Conservation (phyloP, 306 rosid species). For the apple (Malus domestica) region ASM211411v1 NC_041805.1:3293501-3294000, state of each 20-base stretch:
- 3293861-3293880: constrained; percentile 20
- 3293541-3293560: constrained; percentile 24
- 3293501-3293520: constrained; percentile 60
- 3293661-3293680: not conserved
- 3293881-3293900: not conserved
- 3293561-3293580: not conserved
- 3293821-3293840: constrained; percentile 73
- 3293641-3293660: constrained; percentile 19
- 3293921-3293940: not conserved
- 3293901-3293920: too few species aligned
- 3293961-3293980: constrained; percentile 9
- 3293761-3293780: constrained; percentile 72
- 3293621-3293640: not conserved
- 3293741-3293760: constrained; percentile 65
- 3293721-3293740: constrained; percentile 36
- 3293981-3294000: constrained; percentile 3
- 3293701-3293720: constrained; percentile 43
- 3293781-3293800: constrained; percentile 63
- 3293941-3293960: not conserved
- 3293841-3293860: constrained; percentile 37
- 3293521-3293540: constrained; percentile 69
- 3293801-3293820: constrained; percentile 78
- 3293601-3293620: not conserved
- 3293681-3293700: constrained; percentile 38
- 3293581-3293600: not conserved